Evolutionary conservation across 1,284 basidiomycete species (phyloP).

Genomic region (Gastroboletus turbinatus): DNA sequence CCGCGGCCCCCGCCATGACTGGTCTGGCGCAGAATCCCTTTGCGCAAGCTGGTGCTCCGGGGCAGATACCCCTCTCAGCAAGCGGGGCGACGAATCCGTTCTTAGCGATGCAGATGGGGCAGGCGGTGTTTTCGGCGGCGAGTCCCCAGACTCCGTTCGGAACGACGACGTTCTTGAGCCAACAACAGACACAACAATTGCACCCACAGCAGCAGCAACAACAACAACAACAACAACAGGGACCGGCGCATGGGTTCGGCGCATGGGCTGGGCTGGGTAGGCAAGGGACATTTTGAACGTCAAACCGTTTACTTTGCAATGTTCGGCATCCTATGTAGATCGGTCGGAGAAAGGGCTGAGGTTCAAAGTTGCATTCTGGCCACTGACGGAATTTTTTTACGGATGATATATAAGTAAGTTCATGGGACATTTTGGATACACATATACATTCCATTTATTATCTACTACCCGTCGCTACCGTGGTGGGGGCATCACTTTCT

Average conservation of each 20-base stretch:
- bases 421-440: conserved; percentile 2
- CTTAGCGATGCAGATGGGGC: conserved; percentile 17
- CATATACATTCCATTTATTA: background rate
- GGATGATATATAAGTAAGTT: background rate
- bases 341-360: background rate
- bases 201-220: conserved; percentile 18
- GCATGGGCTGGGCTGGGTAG: conserved; percentile 19
- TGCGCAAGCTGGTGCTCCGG: background rate
- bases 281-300: conserved; percentile 18
- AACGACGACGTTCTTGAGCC: conserved; percentile 8
- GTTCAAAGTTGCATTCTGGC: background rate
- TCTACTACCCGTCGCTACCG: background rate
- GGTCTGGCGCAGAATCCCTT: conserved; percentile 12
- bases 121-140: conserved; percentile 1
- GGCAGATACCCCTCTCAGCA: conserved; percentile 6
- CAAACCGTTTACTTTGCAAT: background rate
- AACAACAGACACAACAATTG: conserved; percentile 9
- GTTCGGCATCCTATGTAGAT: background rate
- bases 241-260: conserved; percentile 2
- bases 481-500: background rate
- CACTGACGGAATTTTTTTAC: background rate
- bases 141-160: conserved; percentile 14
- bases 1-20: background rate
- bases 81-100: conserved; percentile 19
- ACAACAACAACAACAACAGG: conserved; percentile 2